phyloP scores from a whole-genome alignment of 1,139 yeast genomes.

The Chernovozyma aurita region DNA sequence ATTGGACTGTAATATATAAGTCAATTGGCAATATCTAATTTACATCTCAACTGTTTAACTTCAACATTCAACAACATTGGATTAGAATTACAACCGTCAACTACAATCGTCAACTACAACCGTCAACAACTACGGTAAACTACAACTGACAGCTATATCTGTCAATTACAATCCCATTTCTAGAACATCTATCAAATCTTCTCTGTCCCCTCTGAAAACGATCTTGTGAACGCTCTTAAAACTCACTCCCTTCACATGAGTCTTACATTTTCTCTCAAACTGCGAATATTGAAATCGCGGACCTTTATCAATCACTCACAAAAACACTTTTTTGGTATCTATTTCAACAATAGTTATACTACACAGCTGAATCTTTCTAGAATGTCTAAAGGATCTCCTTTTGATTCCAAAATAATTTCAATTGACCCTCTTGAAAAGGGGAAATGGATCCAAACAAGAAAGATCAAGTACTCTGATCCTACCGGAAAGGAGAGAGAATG shows the following conservation, averaged over 20 bases:
- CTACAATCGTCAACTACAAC: not conserved
- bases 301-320: no score
- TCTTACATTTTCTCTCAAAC: no score
- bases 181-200: no score
- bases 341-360: no score
- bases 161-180: no score
- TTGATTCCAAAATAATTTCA: constrained; percentile 28
- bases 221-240: not conserved
- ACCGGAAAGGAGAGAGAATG: constrained; percentile 64
- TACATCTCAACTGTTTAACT: no score
- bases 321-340: no score
- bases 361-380: not conserved
- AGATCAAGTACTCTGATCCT: constrained; percentile 68
- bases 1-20: no score
- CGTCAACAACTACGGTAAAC: not conserved
- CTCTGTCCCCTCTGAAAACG: no score
- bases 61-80: not conserved
- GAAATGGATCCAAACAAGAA: constrained; percentile 47
- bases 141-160: no score
- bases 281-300: no score
- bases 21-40: no score
- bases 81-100: not conserved
- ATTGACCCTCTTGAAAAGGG: constrained; percentile 30
- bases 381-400: constrained; percentile 27
- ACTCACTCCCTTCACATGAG: not conserved